phyloP scores from a whole-genome alignment of 768 basidiomycete genomes.

The Agrocybe praecox region DNA sequence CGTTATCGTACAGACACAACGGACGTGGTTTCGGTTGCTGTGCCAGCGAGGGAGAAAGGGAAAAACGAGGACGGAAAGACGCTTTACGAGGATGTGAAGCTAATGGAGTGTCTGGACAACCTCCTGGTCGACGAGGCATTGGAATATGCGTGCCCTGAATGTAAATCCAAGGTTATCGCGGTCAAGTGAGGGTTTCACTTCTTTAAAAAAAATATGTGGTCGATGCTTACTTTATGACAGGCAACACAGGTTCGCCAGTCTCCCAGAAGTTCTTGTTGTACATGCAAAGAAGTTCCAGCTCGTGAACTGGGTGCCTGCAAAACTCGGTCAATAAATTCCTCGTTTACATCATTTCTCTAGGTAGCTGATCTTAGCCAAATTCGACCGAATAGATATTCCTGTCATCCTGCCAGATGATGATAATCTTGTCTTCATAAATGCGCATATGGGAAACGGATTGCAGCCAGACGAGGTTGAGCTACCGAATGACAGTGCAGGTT shows the following conservation, averaged over 20 bases:
- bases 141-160: slow-evolving; percentile 82
- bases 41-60: slow-evolving; percentile 65
- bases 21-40: slow-evolving; percentile 80
- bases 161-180: slow-evolving; percentile 68
- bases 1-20: slow-evolving; percentile 77
- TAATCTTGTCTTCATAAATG: slow-evolving; percentile 56
- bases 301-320: slow-evolving; percentile 95
- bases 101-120: slow-evolving; percentile 63
- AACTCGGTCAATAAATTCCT: slow-evolving; percentile 64
- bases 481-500: slow-evolving; percentile 50
- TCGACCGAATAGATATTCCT: slow-evolving; percentile 72
- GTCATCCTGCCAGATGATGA: slow-evolving; percentile 65
- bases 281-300: slow-evolving; percentile 95
- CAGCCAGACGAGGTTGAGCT: slow-evolving; percentile 72
- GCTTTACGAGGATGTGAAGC: slow-evolving; percentile 60
- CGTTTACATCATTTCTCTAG: neutral
- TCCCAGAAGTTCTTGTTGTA: slow-evolving; percentile 86
- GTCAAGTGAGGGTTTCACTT: slow-evolving; percentile 56
- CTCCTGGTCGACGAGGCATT: slow-evolving; percentile 63
- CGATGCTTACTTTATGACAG: slow-evolving; percentile 40
- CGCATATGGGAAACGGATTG: slow-evolving; percentile 70
- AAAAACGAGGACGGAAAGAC: slow-evolving; percentile 63
- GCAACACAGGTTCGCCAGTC: slow-evolving; percentile 76
- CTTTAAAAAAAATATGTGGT: no score
- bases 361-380: neutral